Evolutionary conservation across 768 basidiomycete species (phyloP).

Genomic region (Tephrocybe sp.): DNA sequence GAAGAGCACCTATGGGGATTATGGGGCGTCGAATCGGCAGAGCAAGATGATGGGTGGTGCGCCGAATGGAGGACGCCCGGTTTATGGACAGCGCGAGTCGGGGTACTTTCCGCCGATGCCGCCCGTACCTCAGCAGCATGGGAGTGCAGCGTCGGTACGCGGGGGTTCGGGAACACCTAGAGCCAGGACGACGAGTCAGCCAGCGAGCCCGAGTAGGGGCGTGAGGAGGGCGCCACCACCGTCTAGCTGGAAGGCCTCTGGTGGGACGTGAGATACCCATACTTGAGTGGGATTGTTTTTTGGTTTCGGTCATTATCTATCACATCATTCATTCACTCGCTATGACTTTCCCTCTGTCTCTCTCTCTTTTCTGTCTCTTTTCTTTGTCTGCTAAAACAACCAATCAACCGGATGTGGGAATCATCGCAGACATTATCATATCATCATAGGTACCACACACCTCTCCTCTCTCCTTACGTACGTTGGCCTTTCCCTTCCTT

Average conservation of each 20-base stretch:
- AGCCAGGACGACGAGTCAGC: constrained; percentile 46
- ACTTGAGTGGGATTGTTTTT: constrained; percentile 7
- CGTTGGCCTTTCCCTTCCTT: constrained; percentile 1
- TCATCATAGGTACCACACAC: constrained; percentile 20
- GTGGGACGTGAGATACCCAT: constrained; percentile 19
- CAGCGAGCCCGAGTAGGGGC: constrained; percentile 32
- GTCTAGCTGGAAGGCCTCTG: constrained; percentile 58
- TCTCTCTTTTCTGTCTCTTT: constrained; percentile 10
- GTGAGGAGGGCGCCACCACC: constrained; percentile 47
- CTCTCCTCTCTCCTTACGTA: background rate
- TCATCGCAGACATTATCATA: constrained; percentile 13
- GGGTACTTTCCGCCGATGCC: constrained; percentile 45
- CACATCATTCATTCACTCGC: constrained; percentile 11
- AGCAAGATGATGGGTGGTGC: constrained; percentile 22
- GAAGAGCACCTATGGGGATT: constrained; percentile 73
- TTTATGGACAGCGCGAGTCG: constrained; percentile 34
- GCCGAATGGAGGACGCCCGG: constrained; percentile 14
- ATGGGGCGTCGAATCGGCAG: constrained; percentile 39
- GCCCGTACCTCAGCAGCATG: constrained; percentile 30
- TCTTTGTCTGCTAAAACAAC: constrained; percentile 2
- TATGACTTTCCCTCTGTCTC: constrained; percentile 2
- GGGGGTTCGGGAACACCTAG: constrained; percentile 23
- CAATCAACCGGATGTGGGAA: background rate
- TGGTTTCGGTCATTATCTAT: constrained; percentile 11
- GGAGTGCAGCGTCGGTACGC: constrained; percentile 14